phyloP scores from a whole-genome alignment of 139 green algal species.

The Asterochloris erici region DNA sequence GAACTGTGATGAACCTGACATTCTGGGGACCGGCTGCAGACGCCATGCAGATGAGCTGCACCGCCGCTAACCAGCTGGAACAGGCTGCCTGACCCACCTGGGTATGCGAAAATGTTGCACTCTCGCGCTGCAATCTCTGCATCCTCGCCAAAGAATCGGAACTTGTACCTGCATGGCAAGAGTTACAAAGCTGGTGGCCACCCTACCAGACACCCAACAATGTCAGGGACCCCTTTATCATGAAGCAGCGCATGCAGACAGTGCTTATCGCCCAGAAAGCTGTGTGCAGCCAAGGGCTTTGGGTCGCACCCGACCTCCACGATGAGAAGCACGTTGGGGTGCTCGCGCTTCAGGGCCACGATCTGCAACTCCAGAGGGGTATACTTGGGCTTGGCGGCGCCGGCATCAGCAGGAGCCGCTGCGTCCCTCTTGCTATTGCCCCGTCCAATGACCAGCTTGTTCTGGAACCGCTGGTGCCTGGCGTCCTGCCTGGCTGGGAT shows the following conservation, averaged over 20 bases:
- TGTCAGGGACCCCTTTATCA: too few relatives aligned
- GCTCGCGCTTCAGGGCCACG: slow-evolving; percentile 33
- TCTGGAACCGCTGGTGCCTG: slow-evolving; percentile 27
- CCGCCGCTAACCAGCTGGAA: too few relatives aligned
- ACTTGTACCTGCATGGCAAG: slow-evolving; percentile 67
- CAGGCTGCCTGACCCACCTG: not conserved
- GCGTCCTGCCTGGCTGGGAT: not conserved
- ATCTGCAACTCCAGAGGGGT: slow-evolving; percentile 72
- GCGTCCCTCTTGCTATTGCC: slow-evolving; percentile 4
- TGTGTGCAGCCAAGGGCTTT: too few relatives aligned
- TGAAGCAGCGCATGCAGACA: too few relatives aligned
- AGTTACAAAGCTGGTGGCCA: not conserved
- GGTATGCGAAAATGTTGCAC: slow-evolving; percentile 59
- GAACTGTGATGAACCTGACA: too few relatives aligned
- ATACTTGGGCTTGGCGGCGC: slow-evolving; percentile 38
- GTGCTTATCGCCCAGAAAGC: too few relatives aligned
- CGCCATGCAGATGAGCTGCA: too few relatives aligned
- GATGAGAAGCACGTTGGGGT: slow-evolving; percentile 72
- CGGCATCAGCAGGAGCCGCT: not conserved
- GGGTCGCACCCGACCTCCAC: slow-evolving; percentile 58
- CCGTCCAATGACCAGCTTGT: slow-evolving; percentile 35
- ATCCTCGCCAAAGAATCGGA: slow-evolving; percentile 86
- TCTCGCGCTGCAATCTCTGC: slow-evolving; percentile 45
- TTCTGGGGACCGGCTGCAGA: too few relatives aligned
- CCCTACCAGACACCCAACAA: too few relatives aligned